Conservation (phyloP, 2,329 filamentous ascomycete genomes). For the Penicillium oxalicum region DNA sequence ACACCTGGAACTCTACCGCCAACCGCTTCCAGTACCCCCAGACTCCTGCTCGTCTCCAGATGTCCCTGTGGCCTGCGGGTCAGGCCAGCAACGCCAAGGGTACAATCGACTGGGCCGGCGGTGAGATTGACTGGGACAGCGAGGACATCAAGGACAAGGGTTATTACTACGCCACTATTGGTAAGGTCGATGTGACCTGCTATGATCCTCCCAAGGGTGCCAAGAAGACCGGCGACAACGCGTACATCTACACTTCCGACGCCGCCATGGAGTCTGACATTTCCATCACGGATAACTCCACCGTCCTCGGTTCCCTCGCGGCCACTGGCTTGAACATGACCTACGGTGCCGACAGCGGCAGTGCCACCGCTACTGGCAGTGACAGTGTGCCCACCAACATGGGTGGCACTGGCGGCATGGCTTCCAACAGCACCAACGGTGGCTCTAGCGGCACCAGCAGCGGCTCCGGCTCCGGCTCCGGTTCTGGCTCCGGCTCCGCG, state of each 20-base stretch:
- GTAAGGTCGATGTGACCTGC: conserved; percentile 76
- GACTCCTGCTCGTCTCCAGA: conserved; percentile 81
- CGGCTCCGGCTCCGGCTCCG: conserved; percentile 20
- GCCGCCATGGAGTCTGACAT: conserved; percentile 70
- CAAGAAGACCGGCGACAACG: conserved; percentile 52
- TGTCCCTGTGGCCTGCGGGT: conserved; percentile 95
- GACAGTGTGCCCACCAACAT: conserved; percentile 30
- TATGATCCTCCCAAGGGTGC: conserved; percentile 72
- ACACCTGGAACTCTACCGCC: conserved; percentile 79
- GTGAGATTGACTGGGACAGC: conserved; percentile 78
- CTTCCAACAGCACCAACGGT: conserved; percentile 21
- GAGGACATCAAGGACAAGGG: conserved; percentile 73
- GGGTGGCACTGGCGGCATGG: conserved; percentile 14
- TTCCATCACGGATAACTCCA: conserved; percentile 65
- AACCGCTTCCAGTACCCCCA: conserved; percentile 86
- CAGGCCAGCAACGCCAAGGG: conserved; percentile 70
- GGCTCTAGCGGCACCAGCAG: conserved; percentile 11
- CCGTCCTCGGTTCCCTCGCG: conserved; percentile 69
- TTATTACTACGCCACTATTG: conserved; percentile 81
- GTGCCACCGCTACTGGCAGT: conserved; percentile 22
- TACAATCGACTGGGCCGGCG: conserved; percentile 87
- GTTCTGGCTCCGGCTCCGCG: conserved; percentile 24
- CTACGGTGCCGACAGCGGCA: conserved; percentile 21
- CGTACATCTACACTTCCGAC: conserved; percentile 68
- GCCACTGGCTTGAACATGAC: conserved; percentile 74